A percentile compares a stretch with the other conserved stretches of the same genome.
These are phyloP conservation scores for Escovopsis sp. DNA, from an alignment of 2,329 filamentous ascomycete species.

Conservation along the genomic window DNA sequence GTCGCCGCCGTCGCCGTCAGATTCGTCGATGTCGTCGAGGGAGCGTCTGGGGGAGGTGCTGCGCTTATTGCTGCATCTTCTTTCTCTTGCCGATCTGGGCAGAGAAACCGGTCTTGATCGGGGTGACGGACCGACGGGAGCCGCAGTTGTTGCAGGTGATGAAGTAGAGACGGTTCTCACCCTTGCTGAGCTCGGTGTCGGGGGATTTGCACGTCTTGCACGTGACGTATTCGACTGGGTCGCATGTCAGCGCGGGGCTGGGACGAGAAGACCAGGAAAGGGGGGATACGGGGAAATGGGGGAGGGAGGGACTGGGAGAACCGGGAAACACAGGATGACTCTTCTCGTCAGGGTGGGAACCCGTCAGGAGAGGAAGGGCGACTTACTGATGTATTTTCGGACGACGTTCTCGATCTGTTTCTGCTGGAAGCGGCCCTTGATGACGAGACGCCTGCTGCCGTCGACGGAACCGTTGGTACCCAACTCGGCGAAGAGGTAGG, in stretches of 20 bases:
- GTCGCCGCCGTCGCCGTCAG: too few species aligned
- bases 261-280: constrained; percentile 13
- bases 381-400: constrained; percentile 82
- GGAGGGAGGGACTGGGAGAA: too few species aligned
- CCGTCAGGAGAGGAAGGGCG: not conserved
- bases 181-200: constrained; percentile 93
- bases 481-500: constrained; percentile 94
- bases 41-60: constrained; percentile 14
- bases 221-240: constrained; percentile 79
- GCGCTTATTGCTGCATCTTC: constrained; percentile 51
- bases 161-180: constrained; percentile 97
- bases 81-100: constrained; percentile 98
- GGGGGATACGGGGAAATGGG: not conserved
- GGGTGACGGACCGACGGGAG: constrained; percentile 74
- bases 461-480: constrained; percentile 94
- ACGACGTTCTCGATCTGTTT: constrained; percentile 98
- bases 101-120: constrained; percentile 99
- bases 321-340: too few species aligned
- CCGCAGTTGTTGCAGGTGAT: constrained; percentile 83
- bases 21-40: too few species aligned
- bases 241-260: too few species aligned
- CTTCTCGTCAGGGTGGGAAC: too few species aligned
- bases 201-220: constrained; percentile 96
- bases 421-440: constrained; percentile 99
- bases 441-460: constrained; percentile 81